Evolutionary conservation across 139 green algal genomes (phyloP).

Genomic region (Prasinococcaceae sp.): DNA sequence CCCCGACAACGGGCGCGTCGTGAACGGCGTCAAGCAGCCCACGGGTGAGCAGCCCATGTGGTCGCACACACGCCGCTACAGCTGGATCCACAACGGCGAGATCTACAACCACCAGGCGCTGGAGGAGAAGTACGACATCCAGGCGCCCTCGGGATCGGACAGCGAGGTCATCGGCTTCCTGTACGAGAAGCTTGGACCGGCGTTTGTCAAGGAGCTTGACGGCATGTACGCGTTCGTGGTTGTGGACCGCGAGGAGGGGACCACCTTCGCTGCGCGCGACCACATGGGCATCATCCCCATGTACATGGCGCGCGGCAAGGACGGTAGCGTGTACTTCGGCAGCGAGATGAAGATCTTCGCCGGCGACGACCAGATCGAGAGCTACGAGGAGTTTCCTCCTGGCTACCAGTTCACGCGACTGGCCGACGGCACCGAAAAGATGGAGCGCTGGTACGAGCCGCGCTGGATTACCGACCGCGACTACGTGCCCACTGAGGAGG

Average conservation of each 20-base stretch:
- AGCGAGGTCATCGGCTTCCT: conserved; percentile 62
- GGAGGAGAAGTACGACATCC: conserved; percentile 32
- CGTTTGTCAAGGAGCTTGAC: conserved; percentile 70
- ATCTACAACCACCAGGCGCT: conserved; percentile 75
- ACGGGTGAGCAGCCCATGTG: too few relatives aligned
- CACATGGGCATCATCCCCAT: conserved; percentile 85
- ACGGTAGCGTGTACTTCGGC: conserved; percentile 71
- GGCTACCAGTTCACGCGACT: too few relatives aligned
- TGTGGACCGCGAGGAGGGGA: conserved; percentile 41
- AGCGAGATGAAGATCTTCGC: conserved; percentile 98
- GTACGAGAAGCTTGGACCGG: conserved; percentile 55
- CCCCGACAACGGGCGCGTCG: too few relatives aligned
- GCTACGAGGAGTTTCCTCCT: conserved; percentile 59
- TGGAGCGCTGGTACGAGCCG: conserved; percentile 75
- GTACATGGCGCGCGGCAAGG: conserved; percentile 72
- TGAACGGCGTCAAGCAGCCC: too few relatives aligned
- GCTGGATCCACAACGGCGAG: too few relatives aligned
- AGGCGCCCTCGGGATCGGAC: too few relatives aligned
- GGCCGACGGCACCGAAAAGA: not conserved
- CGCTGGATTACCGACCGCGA: conserved; percentile 36
- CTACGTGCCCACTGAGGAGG: conserved; percentile 22
- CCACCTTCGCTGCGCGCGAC: conserved; percentile 67
- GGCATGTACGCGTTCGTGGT: conserved; percentile 86
- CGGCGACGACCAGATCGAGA: conserved; percentile 25
- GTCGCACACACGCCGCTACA: too few relatives aligned